Evolutionary conservation across 1,139 yeast species (phyloP).

Genomic region (Yamadazyma triangularis): DNA sequence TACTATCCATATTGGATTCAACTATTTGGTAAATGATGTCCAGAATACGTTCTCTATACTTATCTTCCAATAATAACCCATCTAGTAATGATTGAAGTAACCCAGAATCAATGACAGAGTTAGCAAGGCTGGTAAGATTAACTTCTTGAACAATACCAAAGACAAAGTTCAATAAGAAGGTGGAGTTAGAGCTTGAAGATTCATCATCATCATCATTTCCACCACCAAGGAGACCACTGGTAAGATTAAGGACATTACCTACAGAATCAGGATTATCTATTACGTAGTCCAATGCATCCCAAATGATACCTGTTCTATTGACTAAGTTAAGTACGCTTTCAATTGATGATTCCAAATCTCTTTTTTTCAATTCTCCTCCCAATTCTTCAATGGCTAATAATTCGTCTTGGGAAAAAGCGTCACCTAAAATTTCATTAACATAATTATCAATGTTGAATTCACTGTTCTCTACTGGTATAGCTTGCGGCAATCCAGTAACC

Average conservation of each 20-base stretch:
- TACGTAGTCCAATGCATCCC: constrained; percentile 31
- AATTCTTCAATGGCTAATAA: constrained; percentile 8
- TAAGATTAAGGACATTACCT: constrained; percentile 25
- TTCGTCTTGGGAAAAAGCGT: constrained; percentile 12
- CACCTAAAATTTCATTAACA: constrained; percentile 6
- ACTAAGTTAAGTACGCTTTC: constrained; percentile 22
- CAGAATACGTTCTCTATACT: constrained; percentile 33
- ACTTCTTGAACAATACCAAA: constrained; percentile 12
- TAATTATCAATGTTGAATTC: background rate
- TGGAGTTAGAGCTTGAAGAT: constrained; percentile 3
- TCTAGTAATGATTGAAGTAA: constrained; percentile 29
- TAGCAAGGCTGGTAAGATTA: constrained; percentile 22
- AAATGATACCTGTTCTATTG: constrained; percentile 35
- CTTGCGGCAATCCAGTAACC: background rate
- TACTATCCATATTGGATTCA: constrained; percentile 23
- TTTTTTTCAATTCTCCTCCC: constrained; percentile 8
- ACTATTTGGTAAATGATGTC: constrained; percentile 29
- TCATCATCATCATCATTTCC: constrained; percentile 3
- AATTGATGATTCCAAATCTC: constrained; percentile 20
- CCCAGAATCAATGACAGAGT: constrained; percentile 29
- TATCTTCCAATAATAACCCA: constrained; percentile 33
- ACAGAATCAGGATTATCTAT: constrained; percentile 29
- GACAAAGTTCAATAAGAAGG: constrained; percentile 6
- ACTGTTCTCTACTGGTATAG: background rate
- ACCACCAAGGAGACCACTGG: constrained; percentile 17